Conservation (phyloP, 169 alveolate genomes). For the Eimeria zaria region DNA sequence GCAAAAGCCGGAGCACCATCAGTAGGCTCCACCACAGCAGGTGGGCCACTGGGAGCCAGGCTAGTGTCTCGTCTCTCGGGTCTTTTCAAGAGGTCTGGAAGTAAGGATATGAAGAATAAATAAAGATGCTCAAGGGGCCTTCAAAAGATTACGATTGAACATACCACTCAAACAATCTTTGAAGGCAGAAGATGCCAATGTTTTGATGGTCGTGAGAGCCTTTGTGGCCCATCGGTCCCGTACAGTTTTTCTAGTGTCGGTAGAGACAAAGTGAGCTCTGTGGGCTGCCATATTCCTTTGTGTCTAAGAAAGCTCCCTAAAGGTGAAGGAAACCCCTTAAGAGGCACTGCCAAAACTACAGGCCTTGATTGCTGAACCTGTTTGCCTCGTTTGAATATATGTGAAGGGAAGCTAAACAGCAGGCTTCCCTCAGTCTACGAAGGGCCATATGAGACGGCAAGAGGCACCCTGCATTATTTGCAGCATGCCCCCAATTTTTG, state of each 20-base stretch:
- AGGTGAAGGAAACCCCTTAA: background rate
- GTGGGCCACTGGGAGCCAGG: slow-evolving; percentile 74
- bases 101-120: slow-evolving; percentile 9
- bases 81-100: slow-evolving; percentile 52
- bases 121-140: background rate
- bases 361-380: background rate
- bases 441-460: background rate
- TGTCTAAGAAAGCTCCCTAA: background rate
- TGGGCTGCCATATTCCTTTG: background rate
- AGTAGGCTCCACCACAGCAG: background rate
- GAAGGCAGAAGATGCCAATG: background rate
- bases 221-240: background rate
- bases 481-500: background rate
- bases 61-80: slow-evolving; percentile 61
- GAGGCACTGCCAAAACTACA: background rate
- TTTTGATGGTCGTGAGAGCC: background rate
- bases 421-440: background rate
- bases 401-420: background rate
- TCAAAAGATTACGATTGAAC: background rate
- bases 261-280: background rate
- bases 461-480: background rate
- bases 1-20: background rate
- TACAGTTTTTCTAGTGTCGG: background rate
- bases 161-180: background rate
- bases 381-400: background rate